Evolutionary conservation across 83 land plant species (phyloP).

Genomic region (Picea abies): DNA sequence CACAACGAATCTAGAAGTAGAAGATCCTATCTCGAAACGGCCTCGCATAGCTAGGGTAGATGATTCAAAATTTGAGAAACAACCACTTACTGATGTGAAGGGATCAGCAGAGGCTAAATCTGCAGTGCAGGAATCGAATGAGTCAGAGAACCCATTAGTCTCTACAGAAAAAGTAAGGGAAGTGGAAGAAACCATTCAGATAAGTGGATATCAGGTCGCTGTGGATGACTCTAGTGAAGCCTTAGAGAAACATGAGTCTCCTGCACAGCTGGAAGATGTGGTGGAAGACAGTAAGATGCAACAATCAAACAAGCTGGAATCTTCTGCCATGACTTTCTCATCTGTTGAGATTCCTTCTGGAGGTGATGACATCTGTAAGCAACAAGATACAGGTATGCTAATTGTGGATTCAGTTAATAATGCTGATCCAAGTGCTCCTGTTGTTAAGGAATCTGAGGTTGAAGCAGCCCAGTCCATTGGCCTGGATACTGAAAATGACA

Average conservation of each 20-base stretch:
- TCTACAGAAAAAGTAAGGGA: not conserved
- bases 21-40: not conserved
- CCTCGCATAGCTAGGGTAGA: constrained; percentile 6
- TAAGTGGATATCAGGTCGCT: not conserved
- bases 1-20: not conserved
- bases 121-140: not conserved
- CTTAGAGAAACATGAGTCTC: not conserved
- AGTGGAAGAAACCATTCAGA: not conserved
- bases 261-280: not conserved
- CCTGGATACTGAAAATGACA: not conserved
- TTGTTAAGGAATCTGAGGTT: not conserved
- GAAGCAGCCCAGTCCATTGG: not conserved
- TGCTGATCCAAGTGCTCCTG: not conserved
- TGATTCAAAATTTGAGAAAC: not conserved
- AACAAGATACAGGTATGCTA: constrained; percentile 6
- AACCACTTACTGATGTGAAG: not conserved
- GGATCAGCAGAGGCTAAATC: not conserved
- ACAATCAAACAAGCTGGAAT: not conserved
- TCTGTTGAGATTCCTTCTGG: not conserved
- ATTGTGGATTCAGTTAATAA: not conserved
- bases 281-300: not conserved
- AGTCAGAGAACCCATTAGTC: not conserved
- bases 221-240: not conserved
- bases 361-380: constrained; percentile 2
- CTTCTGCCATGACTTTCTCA: not conserved